A percentile compares a stretch with the other conserved stretches of the same genome.
Conservation (phyloP, 345 rosid genomes). For the sweet orange (Citrus sinensis) region DNA sequence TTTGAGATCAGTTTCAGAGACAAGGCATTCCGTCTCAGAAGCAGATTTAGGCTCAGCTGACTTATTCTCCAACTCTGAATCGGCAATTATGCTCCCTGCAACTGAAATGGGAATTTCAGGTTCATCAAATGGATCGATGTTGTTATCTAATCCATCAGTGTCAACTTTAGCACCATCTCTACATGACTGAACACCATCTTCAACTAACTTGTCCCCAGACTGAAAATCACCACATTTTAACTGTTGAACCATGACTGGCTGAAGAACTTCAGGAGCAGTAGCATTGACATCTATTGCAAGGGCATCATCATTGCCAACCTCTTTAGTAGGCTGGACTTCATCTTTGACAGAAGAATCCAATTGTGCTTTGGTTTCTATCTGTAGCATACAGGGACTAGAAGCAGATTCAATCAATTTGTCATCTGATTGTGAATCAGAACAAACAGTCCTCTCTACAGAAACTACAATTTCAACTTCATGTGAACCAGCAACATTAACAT, state of each 20-base stretch:
- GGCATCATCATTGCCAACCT: conserved; percentile 1
- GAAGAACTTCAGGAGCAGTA: background rate
- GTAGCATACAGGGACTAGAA: background rate
- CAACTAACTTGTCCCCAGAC: background rate
- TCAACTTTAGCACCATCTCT: conserved; percentile 7
- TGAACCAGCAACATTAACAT: conserved; percentile 19
- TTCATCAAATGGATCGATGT: conserved; percentile 20
- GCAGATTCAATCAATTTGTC: conserved; percentile 14
- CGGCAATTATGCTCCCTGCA: conserved; percentile 2
- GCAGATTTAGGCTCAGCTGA: conserved; percentile 10
- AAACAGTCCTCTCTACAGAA: conserved; percentile 20
- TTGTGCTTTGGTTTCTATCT: background rate
- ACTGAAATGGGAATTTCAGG: conserved; percentile 10
- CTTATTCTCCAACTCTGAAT: conserved; percentile 20
- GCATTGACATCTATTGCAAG: background rate
- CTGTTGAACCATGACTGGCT: background rate
- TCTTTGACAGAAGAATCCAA: conserved; percentile 13
- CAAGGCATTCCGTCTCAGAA: conserved; percentile 5
- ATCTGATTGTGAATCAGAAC: conserved; percentile 19
- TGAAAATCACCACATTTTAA: background rate
- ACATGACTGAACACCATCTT: conserved; percentile 2
- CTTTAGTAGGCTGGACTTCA: background rate
- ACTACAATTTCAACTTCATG: conserved; percentile 22
- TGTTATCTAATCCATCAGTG: conserved; percentile 11
- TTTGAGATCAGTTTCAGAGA: conserved; percentile 8